A percentile compares a stretch with the other conserved stretches of the same genome.
Evolutionary conservation across 768 basidiomycete genomes (phyloP).

Genomic region (Lactarius indigo): DNA sequence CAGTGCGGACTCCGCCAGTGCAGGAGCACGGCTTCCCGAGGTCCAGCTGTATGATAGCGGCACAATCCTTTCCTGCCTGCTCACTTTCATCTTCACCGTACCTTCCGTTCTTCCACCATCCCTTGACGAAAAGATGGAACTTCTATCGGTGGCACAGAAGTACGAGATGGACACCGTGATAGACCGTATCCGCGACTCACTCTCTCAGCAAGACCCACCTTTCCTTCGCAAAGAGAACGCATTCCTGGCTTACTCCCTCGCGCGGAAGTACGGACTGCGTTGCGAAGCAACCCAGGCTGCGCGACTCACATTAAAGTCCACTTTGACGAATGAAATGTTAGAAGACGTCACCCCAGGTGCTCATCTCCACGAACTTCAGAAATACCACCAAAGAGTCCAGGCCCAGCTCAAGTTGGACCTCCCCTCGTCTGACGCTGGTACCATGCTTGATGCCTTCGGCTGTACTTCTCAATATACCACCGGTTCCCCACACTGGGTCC

Average conservation of each 20-base stretch:
- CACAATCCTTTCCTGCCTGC: background rate
- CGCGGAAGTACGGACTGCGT: background rate
- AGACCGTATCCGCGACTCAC: background rate
- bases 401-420: background rate
- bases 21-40: background rate
- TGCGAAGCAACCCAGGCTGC: conserved; percentile 3
- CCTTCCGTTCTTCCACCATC: background rate
- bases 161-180: conserved; percentile 6
- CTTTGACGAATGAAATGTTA: background rate
- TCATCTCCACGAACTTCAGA: conserved; percentile 6
- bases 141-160: conserved; percentile 10
- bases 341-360: background rate
- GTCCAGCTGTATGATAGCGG: conserved; percentile 4
- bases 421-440: background rate
- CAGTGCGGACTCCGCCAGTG: background rate
- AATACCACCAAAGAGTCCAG: conserved; percentile 2
- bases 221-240: conserved; percentile 1
- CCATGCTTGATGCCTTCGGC: background rate
- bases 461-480: background rate
- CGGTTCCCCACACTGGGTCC: background rate
- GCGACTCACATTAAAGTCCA: background rate
- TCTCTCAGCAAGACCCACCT: background rate
- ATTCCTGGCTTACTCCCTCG: background rate
- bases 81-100: conserved; percentile 11
- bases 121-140: background rate